phyloP scores from a whole-genome alignment of 2,329 filamentous ascomycete species.

The Diaporthe caulivora region DNA sequence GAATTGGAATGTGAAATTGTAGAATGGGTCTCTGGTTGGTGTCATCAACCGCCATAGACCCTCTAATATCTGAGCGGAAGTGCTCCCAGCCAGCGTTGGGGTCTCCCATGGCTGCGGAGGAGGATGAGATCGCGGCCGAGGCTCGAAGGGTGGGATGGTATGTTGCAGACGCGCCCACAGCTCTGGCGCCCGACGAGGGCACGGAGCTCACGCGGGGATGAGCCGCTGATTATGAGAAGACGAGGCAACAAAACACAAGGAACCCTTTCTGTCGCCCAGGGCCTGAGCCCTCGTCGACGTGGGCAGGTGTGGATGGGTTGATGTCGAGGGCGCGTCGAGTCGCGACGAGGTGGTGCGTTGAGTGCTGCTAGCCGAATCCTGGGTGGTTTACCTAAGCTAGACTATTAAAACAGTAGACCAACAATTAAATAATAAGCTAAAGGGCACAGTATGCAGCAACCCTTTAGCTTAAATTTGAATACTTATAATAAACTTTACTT shows the following conservation, averaged over 20 bases:
- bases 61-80: conserved; percentile 25
- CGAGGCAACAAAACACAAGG: background rate
- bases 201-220: background rate
- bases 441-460: background rate
- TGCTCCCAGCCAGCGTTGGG: conserved; percentile 28
- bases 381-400: background rate
- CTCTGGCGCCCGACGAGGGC: background rate
- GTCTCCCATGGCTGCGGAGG: background rate
- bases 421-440: background rate
- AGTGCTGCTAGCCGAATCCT: background rate
- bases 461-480: no score
- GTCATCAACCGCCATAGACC: background rate
- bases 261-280: conserved; percentile 2
- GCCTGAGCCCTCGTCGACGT: conserved; percentile 20
- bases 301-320: background rate
- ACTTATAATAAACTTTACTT: background rate
- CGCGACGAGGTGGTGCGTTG: background rate
- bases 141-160: background rate
- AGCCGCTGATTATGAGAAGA: background rate
- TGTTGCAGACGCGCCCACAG: background rate
- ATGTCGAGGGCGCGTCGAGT: background rate
- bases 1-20: conserved; percentile 49
- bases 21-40: background rate
- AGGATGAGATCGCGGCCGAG: background rate
- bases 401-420: background rate